Conservation (phyloP, 768 basidiomycete genomes). For the Phylloporus arenicola region DNA sequence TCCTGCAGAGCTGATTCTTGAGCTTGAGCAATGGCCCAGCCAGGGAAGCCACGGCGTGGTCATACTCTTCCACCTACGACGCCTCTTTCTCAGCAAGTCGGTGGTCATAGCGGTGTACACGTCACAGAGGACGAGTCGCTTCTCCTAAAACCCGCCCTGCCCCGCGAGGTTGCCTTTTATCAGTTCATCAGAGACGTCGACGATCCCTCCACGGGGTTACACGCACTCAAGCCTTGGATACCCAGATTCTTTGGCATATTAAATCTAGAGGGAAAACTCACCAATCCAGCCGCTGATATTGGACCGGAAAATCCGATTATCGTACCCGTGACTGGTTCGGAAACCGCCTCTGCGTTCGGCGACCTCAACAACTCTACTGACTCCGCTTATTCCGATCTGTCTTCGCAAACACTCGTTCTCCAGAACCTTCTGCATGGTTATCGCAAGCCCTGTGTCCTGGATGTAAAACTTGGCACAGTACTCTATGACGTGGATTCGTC, state of each 20-base stretch:
- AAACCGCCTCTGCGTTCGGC: conserved; percentile 39
- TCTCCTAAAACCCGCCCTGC: conserved; percentile 73
- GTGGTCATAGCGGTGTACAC: conserved; percentile 74
- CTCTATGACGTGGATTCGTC: conserved; percentile 69
- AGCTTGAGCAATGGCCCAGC: conserved; percentile 7
- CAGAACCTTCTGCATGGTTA: conserved; percentile 78
- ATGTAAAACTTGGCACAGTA: conserved; percentile 88
- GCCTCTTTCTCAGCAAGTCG: conserved; percentile 61
- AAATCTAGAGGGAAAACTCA: conserved; percentile 52
- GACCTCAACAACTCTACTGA: background rate
- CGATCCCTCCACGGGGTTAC: conserved; percentile 15
- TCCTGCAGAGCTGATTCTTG: background rate
- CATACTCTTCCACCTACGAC: conserved; percentile 20
- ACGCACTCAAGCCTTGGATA: conserved; percentile 48
- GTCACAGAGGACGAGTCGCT: conserved; percentile 67
- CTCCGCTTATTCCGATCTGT: background rate
- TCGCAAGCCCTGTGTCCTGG: conserved; percentile 77
- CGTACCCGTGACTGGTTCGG: conserved; percentile 29
- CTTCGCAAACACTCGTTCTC: conserved; percentile 68
- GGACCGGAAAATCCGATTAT: conserved; percentile 13
- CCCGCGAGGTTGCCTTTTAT: conserved; percentile 69
- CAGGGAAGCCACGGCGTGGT: conserved; percentile 6
- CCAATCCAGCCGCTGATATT: conserved; percentile 8
- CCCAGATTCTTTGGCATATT: conserved; percentile 80
- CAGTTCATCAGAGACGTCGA: conserved; percentile 38